Base-by-base conservation (phyloP, 345 rosid genomes). In the Eutrema yunnanense region DNA sequence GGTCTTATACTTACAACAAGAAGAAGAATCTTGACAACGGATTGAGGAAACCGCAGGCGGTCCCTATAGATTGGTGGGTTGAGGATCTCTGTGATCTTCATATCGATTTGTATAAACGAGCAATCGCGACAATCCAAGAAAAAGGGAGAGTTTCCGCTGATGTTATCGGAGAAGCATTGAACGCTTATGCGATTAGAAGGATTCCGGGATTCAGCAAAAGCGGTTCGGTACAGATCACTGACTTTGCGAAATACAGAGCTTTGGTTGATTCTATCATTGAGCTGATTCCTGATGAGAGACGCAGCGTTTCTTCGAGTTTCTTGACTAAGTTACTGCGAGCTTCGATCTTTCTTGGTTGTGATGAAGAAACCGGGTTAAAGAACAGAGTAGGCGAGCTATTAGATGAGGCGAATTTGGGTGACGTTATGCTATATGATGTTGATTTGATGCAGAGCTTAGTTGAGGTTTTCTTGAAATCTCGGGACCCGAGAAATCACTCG, bases 61-160 rank as follows among this genome's bases (percentile, higher is more conserved):
- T 89, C 73, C 96, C 96, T 10, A 84, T 79, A 67, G 96, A 89
- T 30, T 89, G 96, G 96, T 89, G 96, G 96, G 90, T 89, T 1
- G 92, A 89, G 82, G 96, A 89, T 76, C 82, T 89, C n/a, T 83
- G 87, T 47, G 96, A 87, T 58, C 86, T 89, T 54, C 88, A 87
- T 65, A 81, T 89, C 6, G 87, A 83, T 62, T 58, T 89, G 77
- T 89, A 85, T 69, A 89, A 79, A 62, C 80, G 81, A 56, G 85
- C 77, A 12, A 83, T 89, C 6, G 29, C 75, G 16, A 84, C 88
- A 6, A 83, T 87, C 29, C 72, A 79, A 74, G 68, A 84, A 4
- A 85, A 80, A 60, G 86, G 85, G 33, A 78, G 70, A 49, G 84
- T 85, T 59, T 65, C 84, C 0, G 73, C 71, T 42, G 82, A 81